Evolutionary conservation across 768 basidiomycete species (phyloP), one percentile per base, ranked within the genome.

Genomic region (Rhizopogon rudus): DNA sequence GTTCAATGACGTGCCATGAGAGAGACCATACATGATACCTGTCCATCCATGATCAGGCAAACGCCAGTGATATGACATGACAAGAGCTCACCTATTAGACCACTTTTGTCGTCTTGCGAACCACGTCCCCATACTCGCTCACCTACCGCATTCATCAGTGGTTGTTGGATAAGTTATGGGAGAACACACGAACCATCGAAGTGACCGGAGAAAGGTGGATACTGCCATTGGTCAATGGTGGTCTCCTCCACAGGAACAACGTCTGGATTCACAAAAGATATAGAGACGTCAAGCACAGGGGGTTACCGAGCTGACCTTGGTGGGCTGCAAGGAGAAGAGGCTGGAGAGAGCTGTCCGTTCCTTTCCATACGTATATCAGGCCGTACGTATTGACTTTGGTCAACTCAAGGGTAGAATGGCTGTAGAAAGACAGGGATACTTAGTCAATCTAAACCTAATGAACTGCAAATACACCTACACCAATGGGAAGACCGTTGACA

Each of bases 191-290:
- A 28, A 77, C 83, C 83, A 57, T 85, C 83, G 59, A 75, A 84
- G 53, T 77, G 63, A 0, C 87, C 87, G 28, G 82, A 84, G 63
- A 81, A 88, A 3, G 86, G 83, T 3, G 84, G 82, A 54, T 83
- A 61, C 5, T 65, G 75, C 87, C 87, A 88, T 55, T 78, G 67
- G 56, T 76, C 74, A 17, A 79, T 68, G 0, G 85, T 85, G 4
- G 72, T 70, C 2, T 78, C 75, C 22, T 82, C 75, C 7, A 87
- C 86, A 5, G 86, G 87, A 5, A 88, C 87, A 5, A 87, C 86
- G 59, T 88, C 87, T 84, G 39, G 5, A 16, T 25, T 25, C 16
- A 20, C 29, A 22, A 13, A 57, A 37, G 55, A 9, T 41, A 28
- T n/a, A 51, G 10, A 5, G 28, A 42, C 7, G 2, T 16, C 8